Conservation (phyloP, 257 asterid species). For the Solanum clarkiae region DNA sequence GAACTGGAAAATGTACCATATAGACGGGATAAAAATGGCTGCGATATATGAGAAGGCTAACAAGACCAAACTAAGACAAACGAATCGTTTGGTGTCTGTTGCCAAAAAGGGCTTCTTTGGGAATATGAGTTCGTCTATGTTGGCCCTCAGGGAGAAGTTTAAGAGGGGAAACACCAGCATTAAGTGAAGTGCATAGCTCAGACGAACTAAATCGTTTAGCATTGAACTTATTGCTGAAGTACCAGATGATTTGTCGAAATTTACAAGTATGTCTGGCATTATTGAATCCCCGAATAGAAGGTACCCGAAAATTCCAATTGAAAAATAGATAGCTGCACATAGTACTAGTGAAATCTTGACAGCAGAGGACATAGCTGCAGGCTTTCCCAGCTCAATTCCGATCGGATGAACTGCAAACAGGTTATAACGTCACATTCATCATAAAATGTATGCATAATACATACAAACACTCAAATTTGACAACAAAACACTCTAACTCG, state of each 20-base stretch:
- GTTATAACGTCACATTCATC: neutral
- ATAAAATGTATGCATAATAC: neutral
- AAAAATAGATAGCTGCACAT: conserved; percentile 59
- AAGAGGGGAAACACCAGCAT: conserved; percentile 78
- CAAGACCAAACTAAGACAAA: conserved; percentile 39
- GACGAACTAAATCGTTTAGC: conserved; percentile 49
- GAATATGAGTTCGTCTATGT: conserved; percentile 72
- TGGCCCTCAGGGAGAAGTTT: conserved; percentile 76
- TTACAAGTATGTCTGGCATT: conserved; percentile 85
- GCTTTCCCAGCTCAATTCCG: conserved; percentile 71
- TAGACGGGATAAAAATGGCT: conserved; percentile 76
- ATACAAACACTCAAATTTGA: neutral
- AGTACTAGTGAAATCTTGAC: conserved; percentile 66
- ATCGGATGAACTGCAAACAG: conserved; percentile 72
- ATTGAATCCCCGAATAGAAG: conserved; percentile 86
- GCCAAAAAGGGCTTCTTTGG: conserved; percentile 37
- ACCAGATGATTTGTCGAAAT: conserved; percentile 47
- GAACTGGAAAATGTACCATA: conserved; percentile 94
- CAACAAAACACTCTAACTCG: neutral
- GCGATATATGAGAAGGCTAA: conserved; percentile 38
- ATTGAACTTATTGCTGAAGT: conserved; percentile 34
- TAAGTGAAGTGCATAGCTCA: conserved; percentile 77
- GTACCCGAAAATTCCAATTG: conserved; percentile 79
- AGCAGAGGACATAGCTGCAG: conserved; percentile 56
- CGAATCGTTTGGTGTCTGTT: conserved; percentile 42